Evolutionary conservation across 129 eudicot genomes (phyloP), one percentile per base, ranked within the genome.

Genomic region (Escallonia herrerae): DNA sequence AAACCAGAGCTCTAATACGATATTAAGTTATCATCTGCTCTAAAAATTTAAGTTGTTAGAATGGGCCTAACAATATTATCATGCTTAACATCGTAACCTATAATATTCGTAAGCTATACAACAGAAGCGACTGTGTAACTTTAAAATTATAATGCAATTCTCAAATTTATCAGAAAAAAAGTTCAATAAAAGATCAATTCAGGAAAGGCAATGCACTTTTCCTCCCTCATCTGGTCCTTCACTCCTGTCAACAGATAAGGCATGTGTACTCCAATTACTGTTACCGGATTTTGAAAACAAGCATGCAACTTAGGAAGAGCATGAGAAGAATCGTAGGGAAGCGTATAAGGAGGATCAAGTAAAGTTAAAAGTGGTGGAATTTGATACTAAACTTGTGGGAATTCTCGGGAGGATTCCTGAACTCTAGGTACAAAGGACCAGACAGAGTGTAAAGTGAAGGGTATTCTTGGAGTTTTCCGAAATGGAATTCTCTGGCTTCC

Each of bases 341-440:
- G 61, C 86, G 69, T 55, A 78, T 55, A 58, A 57, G 71, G 55
- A 68, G 65, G 81, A 63, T 61, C 77, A 69, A 57, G 67, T 72
- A 75, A 75, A 62, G 82, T 66, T 69, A 70, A 74, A 63, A 44
- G 2, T 6, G 9, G 44, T 10, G 40, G 40, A 11, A 48, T 57
- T 79, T 33, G 58, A 61, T 46, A 63, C 22, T 44, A 60, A 37
- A 22, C 63, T 38, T 38, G 49, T 66, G 72, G 52, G 63, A 68
- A 69, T 58, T 79, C 74, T 62, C 65, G 81, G 72, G 73, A 71
- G 83, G 90, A 83, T 83, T 86, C 89, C 79, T 72, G 41, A 68
- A 76, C 62, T 76, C 76, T 58, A 64, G 79, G 72, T 56, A 76
- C 73, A 95, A 86, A 90, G 60, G 71, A 79, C 81, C 72, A 90